These are phyloP conservation scores for Ascoidea rubescens DNA, from an alignment of 805 yeast species.

Conservation along the genomic window DNA sequence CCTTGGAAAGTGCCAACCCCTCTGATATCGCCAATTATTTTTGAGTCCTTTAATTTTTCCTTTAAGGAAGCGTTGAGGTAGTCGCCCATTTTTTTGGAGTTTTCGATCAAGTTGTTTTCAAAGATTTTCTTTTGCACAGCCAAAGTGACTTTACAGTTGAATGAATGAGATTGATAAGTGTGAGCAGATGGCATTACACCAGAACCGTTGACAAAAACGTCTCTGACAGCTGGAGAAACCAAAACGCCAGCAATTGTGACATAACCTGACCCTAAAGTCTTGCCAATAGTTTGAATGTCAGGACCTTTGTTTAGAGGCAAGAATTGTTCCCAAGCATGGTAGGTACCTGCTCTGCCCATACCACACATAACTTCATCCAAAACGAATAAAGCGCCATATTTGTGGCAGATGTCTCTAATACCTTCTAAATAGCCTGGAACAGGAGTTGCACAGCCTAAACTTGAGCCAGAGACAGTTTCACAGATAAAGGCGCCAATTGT, in stretches of 20 bases:
- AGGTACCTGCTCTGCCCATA: conserved; percentile 35
- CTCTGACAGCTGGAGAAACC: conserved; percentile 25
- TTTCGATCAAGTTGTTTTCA: conserved; percentile 22
- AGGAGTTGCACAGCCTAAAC: conserved; percentile 31
- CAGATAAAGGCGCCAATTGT: conserved; percentile 28
- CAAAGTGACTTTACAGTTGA: conserved; percentile 31
- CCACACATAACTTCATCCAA: conserved; percentile 49
- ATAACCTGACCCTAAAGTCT: conserved; percentile 34
- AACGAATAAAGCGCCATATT: conserved; percentile 34
- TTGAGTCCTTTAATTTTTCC: conserved; percentile 18
- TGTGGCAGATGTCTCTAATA: conserved; percentile 30
- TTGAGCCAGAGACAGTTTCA: conserved; percentile 34
- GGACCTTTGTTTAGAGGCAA: conserved; percentile 26
- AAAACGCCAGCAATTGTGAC: conserved; percentile 34
- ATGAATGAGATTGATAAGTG: conserved; percentile 35
- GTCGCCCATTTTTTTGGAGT: conserved; percentile 29
- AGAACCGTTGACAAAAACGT: conserved; percentile 25
- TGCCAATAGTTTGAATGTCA: conserved; percentile 34
- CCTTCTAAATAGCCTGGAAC: conserved; percentile 34
- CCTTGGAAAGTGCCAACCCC: conserved; percentile 52
- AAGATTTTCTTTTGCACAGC: conserved; percentile 30
- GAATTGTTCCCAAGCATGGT: conserved; percentile 32
- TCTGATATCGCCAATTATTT: conserved; percentile 43
- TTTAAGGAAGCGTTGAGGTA: conserved; percentile 25
- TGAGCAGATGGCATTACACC: conserved; percentile 31